Percentiles rank a stretch among this genome's conserved stretches.
Conservation (phyloP, 1,284 basidiomycete genomes). For the Cryptococcus sp. region DNA sequence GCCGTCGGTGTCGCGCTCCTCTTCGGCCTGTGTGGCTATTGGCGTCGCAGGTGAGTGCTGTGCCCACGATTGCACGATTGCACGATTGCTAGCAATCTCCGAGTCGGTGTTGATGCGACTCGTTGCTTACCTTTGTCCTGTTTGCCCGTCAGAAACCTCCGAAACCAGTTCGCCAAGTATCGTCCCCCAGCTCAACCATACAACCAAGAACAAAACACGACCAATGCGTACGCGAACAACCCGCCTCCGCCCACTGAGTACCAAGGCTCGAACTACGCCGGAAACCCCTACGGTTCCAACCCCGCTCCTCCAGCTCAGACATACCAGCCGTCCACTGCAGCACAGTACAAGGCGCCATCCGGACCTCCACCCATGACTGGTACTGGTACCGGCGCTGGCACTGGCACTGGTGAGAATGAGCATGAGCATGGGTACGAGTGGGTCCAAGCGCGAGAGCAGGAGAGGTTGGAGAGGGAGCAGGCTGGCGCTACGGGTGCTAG, state of each 20-base stretch:
- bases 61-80: neutral
- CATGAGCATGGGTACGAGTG: slow-evolving; percentile 51
- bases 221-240: slow-evolving; percentile 39
- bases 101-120: neutral
- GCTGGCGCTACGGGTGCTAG: slow-evolving; percentile 8
- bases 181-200: slow-evolving; percentile 32
- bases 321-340: slow-evolving; percentile 45
- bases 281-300: slow-evolving; percentile 21
- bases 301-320: slow-evolving; percentile 31
- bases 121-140: neutral
- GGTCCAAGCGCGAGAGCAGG: slow-evolving; percentile 45
- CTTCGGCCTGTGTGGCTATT: slow-evolving; percentile 31
- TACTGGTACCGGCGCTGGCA: slow-evolving; percentile 7
- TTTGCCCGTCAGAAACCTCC: slow-evolving; percentile 21
- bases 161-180: slow-evolving; percentile 34
- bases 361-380: neutral
- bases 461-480: slow-evolving; percentile 37
- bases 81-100: neutral
- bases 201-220: slow-evolving; percentile 21
- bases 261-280: slow-evolving; percentile 18
- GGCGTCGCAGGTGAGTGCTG: slow-evolving; percentile 44
- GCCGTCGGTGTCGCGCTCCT: slow-evolving; percentile 41
- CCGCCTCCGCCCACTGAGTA: slow-evolving; percentile 31
- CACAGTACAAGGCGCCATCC: slow-evolving; percentile 28
- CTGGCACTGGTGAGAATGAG: slow-evolving; percentile 8